Base-by-base conservation (phyloP, 257 asterid genomes). In the Petunia axillaris region DNA sequence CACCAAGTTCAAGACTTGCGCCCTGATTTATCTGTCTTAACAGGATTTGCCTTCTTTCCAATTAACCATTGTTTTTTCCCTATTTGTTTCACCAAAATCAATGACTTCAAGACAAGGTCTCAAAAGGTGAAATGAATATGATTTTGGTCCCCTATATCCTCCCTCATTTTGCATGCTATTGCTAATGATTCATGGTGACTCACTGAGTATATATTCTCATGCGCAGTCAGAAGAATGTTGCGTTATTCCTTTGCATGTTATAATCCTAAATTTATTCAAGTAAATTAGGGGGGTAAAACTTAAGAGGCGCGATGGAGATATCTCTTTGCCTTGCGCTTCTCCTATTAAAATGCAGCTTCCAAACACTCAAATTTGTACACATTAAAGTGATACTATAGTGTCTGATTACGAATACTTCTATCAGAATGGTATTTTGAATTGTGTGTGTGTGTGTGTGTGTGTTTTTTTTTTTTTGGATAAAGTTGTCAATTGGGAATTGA, bases 91-190 rank as follows among this genome's bases (percentile, higher is more conserved):
- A 3, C 38, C 75, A 15, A n/a, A 58, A 58, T 36, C 15, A 2
- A 66, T 40, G 75, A 41, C 54, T 66, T 25, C 36, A 41, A 15
- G 54, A 15, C 53, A 66, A 66, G 75, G 75, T 41, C n/a, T n/a
- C 54, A 13, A 41, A 66, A 66, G 1, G 44, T 66, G 74, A 66
- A 66, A 37, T 14, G 6, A 66, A 14, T 66, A 66, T n/a, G 7
- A 3, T 6, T 66, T 14, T 41, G 38, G 75, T 3, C 6, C 11
- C 35, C 11, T 66, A 67, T 6, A n/a, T 43, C 8, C n/a, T 67
- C 75, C 8, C n/a, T 67, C 75, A 8, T 67, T 41, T n/a, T 67
- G 38, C 53, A 67, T 16, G 8, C 55, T 43, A 38, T n/a, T 67
- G 75, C 55, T 11, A 67, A 43, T 7, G 38, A 67, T 15, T 67